Conservation (phyloP, 352 stramenopile genomes). For the Pythium apleroticum region DNA sequence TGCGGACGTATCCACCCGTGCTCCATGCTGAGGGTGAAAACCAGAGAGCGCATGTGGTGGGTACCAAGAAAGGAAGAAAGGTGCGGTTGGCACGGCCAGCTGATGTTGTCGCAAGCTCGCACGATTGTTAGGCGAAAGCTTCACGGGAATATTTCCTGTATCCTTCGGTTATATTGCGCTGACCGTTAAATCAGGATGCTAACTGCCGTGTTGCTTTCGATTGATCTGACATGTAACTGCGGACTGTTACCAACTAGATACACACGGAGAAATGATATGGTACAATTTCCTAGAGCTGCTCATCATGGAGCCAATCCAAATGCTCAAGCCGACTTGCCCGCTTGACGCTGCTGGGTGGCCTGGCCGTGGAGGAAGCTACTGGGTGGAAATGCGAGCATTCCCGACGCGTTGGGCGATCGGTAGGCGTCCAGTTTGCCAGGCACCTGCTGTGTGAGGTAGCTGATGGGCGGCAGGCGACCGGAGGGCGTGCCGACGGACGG, state of each 20-base stretch:
- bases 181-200: conserved; percentile 31
- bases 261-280: conserved; percentile 28
- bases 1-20: neutral
- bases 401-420: conserved; percentile 37
- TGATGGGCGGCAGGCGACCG: conserved; percentile 66
- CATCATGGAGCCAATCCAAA: neutral
- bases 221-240: conserved; percentile 22
- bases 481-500: conserved; percentile 31
- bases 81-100: conserved; percentile 7
- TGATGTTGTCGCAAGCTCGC: conserved; percentile 19
- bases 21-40: neutral
- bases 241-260: conserved; percentile 10
- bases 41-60: conserved; percentile 3
- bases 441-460: conserved; percentile 61
- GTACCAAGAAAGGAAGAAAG: neutral
- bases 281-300: conserved; percentile 21
- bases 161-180: conserved; percentile 10
- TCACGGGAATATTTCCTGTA: conserved; percentile 10
- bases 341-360: conserved; percentile 26
- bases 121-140: conserved; percentile 13
- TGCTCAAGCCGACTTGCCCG: conserved; percentile 56
- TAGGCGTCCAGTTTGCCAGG: conserved; percentile 66
- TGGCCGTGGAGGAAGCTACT: conserved; percentile 54
- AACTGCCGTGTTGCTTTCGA: conserved; percentile 16
- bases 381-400: conserved; percentile 42